These are phyloP conservation scores for Xylaria sp. DNA, from an alignment of 2,329 filamentous ascomycete species.

Conservation along the genomic window DNA sequence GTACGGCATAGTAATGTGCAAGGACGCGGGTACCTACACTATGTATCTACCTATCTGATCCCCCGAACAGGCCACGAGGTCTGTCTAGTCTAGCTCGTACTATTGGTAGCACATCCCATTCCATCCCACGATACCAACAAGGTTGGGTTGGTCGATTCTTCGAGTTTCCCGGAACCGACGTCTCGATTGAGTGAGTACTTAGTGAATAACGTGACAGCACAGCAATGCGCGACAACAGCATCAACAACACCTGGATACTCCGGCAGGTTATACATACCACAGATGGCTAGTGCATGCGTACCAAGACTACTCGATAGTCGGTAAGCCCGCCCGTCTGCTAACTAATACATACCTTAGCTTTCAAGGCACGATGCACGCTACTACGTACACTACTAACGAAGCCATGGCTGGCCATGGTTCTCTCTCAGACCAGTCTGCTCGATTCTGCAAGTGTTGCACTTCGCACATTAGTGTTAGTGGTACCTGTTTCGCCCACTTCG, in stretches of 20 bases:
- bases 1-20: constrained; percentile 17
- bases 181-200: too few relatives aligned
- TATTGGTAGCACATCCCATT: not conserved
- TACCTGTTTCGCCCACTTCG: constrained; percentile 15
- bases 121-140: constrained; percentile 12
- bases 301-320: not conserved
- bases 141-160: not conserved
- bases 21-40: constrained; percentile 3
- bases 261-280: not conserved
- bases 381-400: not conserved
- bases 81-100: not conserved
- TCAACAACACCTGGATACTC: not conserved
- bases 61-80: constrained; percentile 8
- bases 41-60: not conserved
- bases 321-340: not conserved
- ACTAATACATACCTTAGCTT: not conserved
- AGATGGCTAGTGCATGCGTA: constrained; percentile 1
- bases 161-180: not conserved
- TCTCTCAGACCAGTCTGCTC: constrained; percentile 9
- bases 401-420: not conserved
- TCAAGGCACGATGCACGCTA: not conserved
- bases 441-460: not conserved
- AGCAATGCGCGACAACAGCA: constrained; percentile 21
- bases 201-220: constrained; percentile 32
- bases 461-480: constrained; percentile 2